Percentiles rank a stretch among this genome's conserved stretches.
Evolutionary conservation across 129 eudicot genomes (phyloP).

Genomic region (Artemisia annua): DNA sequence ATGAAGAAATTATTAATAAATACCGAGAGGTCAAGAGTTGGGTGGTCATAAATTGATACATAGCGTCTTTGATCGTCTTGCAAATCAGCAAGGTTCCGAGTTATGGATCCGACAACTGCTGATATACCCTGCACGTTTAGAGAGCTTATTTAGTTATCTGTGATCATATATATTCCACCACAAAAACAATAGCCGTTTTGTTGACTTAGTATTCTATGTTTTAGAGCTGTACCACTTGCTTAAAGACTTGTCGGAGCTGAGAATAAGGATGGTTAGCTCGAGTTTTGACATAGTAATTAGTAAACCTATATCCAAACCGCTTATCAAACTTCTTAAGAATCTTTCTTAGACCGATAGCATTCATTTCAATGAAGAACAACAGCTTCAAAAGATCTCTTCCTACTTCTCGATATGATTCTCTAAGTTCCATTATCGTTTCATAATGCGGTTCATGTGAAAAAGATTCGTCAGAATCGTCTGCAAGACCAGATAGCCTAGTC

Average conservation of each 20-base stretch:
- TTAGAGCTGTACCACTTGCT: constrained; percentile 53
- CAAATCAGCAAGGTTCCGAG: constrained; percentile 53
- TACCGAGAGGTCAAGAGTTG: constrained; percentile 46
- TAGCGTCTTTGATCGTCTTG: constrained; percentile 39
- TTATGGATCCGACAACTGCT: constrained; percentile 63
- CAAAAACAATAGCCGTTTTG: neutral
- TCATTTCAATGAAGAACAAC: constrained; percentile 59
- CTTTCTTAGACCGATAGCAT: constrained; percentile 61
- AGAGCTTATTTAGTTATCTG: neutral
- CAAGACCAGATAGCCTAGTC: constrained; percentile 43
- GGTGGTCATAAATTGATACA: constrained; percentile 59
- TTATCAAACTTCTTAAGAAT: constrained; percentile 66
- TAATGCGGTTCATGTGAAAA: constrained; percentile 29
- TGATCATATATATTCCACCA: constrained; percentile 7
- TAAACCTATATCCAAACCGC: constrained; percentile 56
- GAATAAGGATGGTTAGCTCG: constrained; percentile 74
- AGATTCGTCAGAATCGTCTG: constrained; percentile 24
- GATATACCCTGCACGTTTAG: constrained; percentile 55
- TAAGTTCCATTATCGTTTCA: constrained; percentile 33
- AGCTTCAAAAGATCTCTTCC: constrained; percentile 64
- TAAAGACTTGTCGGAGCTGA: constrained; percentile 62
- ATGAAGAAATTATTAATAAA: neutral
- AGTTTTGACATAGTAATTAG: constrained; percentile 62
- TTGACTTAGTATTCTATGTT: neutral
- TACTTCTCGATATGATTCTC: constrained; percentile 52